A percentile compares a stretch with the other conserved stretches of the same genome.
Conservation (phyloP, 2,329 filamentous ascomycete species). For the Drechslera avenae region DNA sequence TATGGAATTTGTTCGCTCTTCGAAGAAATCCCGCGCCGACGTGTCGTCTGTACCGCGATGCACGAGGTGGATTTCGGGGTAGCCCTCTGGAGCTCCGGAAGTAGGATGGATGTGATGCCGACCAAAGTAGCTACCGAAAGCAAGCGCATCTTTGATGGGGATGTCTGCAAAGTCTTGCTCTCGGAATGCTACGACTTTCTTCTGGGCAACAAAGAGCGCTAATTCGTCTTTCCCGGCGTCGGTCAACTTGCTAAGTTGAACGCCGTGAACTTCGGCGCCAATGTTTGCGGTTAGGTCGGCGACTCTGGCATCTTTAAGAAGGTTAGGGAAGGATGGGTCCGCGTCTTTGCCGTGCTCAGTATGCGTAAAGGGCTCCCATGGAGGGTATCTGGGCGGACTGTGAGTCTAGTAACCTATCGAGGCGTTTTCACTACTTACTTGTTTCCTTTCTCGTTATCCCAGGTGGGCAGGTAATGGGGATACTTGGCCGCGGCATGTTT, state of each 20-base stretch:
- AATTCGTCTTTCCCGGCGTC: constrained; percentile 76
- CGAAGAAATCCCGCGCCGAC: constrained; percentile 65
- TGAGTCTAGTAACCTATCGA: constrained; percentile 2
- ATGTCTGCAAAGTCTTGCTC: constrained; percentile 70
- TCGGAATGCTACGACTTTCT: constrained; percentile 77
- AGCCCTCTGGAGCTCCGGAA: constrained; percentile 73
- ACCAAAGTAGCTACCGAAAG: constrained; percentile 76
- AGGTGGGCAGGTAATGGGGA: constrained; percentile 74
- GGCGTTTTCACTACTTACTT: background rate
- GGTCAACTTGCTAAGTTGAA: constrained; percentile 72
- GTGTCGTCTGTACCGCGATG: constrained; percentile 72
- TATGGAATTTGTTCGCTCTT: constrained; percentile 75
- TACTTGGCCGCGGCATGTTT: constrained; percentile 65
- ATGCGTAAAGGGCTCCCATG: constrained; percentile 72
- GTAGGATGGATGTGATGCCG: constrained; percentile 82
- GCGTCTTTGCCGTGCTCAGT: constrained; percentile 78
- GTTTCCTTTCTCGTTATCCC: constrained; percentile 61
- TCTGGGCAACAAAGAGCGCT: constrained; percentile 74
- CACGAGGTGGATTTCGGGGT: constrained; percentile 78
- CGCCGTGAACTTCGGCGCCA: constrained; percentile 71
- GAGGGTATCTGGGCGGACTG: constrained; percentile 58
- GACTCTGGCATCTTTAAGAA: constrained; percentile 62
- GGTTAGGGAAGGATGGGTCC: constrained; percentile 70
- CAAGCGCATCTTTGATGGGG: constrained; percentile 70
- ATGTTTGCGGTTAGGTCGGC: constrained; percentile 73